Evolutionary conservation across 768 basidiomycete species (phyloP).

Genomic region (Coprinopsis strossmayeri): DNA sequence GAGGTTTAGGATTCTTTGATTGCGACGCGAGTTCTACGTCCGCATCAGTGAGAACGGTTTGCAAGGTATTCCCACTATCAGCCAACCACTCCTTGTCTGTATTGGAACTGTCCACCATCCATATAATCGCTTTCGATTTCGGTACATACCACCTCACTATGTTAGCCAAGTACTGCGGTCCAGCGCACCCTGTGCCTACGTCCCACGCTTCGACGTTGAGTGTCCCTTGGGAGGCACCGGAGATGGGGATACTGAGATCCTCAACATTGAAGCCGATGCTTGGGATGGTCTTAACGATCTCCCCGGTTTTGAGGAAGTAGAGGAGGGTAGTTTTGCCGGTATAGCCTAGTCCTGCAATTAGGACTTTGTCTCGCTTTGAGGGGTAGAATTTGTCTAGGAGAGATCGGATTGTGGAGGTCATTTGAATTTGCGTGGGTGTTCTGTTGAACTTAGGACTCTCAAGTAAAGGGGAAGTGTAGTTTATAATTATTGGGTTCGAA

Average conservation of each 20-base stretch:
- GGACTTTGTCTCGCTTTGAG: conserved; percentile 13
- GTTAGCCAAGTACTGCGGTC: conserved; percentile 31
- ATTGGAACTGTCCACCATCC: conserved; percentile 62
- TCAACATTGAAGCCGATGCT: conserved; percentile 55
- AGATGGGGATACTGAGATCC: conserved; percentile 29
- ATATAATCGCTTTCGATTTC: conserved; percentile 50
- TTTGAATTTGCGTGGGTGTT: no score
- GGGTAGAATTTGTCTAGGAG: conserved; percentile 26
- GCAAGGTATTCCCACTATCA: conserved; percentile 47
- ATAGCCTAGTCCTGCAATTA: conserved; percentile 31
- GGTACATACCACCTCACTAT: conserved; percentile 19
- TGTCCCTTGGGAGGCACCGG: conserved; percentile 19
- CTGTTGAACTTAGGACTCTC: no score
- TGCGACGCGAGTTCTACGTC: not conserved
- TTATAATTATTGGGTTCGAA: no score
- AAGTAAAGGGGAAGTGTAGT: no score
- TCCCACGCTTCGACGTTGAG: conserved; percentile 56
- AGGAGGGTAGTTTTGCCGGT: conserved; percentile 43
- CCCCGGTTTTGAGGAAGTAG: conserved; percentile 33
- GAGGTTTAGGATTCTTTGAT: conserved; percentile 4
- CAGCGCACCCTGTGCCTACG: conserved; percentile 48
- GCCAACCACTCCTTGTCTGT: conserved; percentile 37
- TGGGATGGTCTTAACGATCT: conserved; percentile 32
- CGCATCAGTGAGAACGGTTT: conserved; percentile 27
- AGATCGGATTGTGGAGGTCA: conserved; percentile 19